phyloP scores from a whole-genome alignment of 2,329 filamentous ascomycete genomes.

The Exophiala viscosa region DNA sequence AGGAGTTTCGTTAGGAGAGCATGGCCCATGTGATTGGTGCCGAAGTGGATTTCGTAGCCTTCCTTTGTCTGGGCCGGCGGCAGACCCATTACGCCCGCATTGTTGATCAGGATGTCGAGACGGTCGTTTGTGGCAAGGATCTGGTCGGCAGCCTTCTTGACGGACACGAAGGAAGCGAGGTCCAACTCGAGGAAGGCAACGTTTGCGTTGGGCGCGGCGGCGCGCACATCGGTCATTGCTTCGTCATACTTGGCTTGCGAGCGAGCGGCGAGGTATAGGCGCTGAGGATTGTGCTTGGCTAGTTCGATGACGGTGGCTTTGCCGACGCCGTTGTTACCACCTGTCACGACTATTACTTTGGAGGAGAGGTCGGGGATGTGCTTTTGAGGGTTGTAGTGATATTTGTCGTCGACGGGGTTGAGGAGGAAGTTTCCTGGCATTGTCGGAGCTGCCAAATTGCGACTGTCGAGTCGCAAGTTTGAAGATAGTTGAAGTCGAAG shows the following conservation, averaged over 20 bases:
- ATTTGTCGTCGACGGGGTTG: conserved; percentile 1
- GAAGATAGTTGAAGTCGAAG: too few species aligned
- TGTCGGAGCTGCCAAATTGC: too few species aligned
- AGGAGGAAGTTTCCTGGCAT: neutral
- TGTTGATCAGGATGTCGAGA: conserved; percentile 47
- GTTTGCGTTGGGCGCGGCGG: conserved; percentile 24
- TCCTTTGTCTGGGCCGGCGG: conserved; percentile 40
- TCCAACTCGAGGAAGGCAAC: conserved; percentile 39
- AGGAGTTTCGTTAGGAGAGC: conserved; percentile 44
- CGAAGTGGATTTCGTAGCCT: conserved; percentile 51
- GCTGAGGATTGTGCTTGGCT: conserved; percentile 39
- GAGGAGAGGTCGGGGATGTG: conserved; percentile 38
- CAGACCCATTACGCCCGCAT: conserved; percentile 46
- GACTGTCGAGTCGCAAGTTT: too few species aligned
- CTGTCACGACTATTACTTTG: conserved; percentile 49
- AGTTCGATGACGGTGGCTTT: conserved; percentile 41
- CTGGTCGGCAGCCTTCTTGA: conserved; percentile 36
- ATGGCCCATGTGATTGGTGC: conserved; percentile 50
- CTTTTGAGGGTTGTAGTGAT: conserved; percentile 4
- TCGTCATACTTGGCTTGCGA: conserved; percentile 34
- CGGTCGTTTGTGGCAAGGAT: conserved; percentile 35
- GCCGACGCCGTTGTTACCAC: conserved; percentile 50
- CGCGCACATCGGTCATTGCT: conserved; percentile 37
- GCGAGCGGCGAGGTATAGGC: conserved; percentile 39
- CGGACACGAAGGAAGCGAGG: conserved; percentile 28